phyloP scores from a whole-genome alignment of 1,284 basidiomycete species.

The Puccinia triticina region DNA sequence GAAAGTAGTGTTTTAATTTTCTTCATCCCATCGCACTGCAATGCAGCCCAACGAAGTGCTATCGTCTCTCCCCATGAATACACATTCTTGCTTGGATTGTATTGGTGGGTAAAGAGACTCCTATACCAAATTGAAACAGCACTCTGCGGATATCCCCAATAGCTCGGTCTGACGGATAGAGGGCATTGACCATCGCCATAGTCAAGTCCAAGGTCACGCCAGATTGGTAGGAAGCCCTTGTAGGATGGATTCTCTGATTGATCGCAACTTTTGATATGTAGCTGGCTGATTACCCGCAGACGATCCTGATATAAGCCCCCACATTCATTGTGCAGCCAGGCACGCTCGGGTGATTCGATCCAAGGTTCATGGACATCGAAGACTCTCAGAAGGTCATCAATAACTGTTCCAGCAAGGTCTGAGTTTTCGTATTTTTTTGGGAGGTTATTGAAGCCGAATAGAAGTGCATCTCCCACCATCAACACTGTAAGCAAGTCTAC shows the following conservation, averaged over 20 bases:
- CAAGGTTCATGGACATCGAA: background rate
- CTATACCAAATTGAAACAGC: background rate
- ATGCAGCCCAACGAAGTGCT: background rate
- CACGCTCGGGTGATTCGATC: background rate
- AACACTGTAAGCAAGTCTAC: background rate
- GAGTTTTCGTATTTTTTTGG: background rate
- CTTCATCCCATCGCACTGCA: too few species aligned
- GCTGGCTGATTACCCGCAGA: background rate
- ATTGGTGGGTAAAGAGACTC: background rate
- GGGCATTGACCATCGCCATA: background rate
- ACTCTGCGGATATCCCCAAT: background rate
- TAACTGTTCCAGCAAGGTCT: background rate
- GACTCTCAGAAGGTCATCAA: background rate
- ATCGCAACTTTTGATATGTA: background rate
- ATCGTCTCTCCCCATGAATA: background rate
- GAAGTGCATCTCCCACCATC: background rate
- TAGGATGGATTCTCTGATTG: background rate
- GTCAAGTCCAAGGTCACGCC: conserved; percentile 1
- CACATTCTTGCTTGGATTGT: background rate
- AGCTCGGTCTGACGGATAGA: too few species aligned
- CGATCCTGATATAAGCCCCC: conserved; percentile 2
- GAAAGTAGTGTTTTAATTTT: too few species aligned
- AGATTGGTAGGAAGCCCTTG: background rate
- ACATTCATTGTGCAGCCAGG: background rate
- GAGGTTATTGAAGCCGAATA: background rate